These are phyloP conservation scores for Trichoderma harzianum DNA, from an alignment of 2,329 filamentous ascomycete genomes.

Conservation along the genomic window DNA sequence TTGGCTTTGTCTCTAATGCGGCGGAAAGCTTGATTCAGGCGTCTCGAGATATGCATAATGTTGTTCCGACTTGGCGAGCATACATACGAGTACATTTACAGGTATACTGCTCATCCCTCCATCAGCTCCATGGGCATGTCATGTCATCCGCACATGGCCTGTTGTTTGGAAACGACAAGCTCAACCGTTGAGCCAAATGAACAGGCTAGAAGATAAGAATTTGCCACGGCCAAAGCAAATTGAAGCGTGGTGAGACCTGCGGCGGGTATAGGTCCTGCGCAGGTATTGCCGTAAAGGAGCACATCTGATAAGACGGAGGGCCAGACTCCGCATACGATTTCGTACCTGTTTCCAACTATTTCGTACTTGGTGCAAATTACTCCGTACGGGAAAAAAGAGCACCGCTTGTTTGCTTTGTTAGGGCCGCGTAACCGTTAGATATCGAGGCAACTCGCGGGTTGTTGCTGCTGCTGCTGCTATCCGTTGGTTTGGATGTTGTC, in stretches of 20 bases:
- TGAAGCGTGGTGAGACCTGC: neutral
- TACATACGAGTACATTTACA: neutral
- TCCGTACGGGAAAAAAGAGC: neutral
- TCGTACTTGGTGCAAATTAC: neutral
- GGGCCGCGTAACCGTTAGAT: neutral
- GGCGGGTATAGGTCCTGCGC: neutral
- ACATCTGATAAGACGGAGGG: neutral
- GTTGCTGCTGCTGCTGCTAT: neutral
- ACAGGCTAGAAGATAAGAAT: neutral
- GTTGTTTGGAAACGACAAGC: neutral
- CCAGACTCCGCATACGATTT: neutral
- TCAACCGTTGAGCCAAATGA: neutral
- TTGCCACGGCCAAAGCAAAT: neutral
- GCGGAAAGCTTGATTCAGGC: conserved; percentile 16
- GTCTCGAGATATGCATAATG: conserved; percentile 14
- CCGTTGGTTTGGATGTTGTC: neutral
- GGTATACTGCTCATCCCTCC: neutral
- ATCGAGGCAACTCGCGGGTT: neutral
- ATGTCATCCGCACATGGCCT: neutral
- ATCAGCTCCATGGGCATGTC: neutral
- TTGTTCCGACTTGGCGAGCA: conserved; percentile 6
- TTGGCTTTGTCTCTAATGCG: conserved; percentile 16
- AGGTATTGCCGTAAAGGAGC: neutral
- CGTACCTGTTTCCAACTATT: neutral
- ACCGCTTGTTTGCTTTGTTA: neutral